Conservation (phyloP, 108 stramenopile species). For the Skeletonema marinoi region DNA sequence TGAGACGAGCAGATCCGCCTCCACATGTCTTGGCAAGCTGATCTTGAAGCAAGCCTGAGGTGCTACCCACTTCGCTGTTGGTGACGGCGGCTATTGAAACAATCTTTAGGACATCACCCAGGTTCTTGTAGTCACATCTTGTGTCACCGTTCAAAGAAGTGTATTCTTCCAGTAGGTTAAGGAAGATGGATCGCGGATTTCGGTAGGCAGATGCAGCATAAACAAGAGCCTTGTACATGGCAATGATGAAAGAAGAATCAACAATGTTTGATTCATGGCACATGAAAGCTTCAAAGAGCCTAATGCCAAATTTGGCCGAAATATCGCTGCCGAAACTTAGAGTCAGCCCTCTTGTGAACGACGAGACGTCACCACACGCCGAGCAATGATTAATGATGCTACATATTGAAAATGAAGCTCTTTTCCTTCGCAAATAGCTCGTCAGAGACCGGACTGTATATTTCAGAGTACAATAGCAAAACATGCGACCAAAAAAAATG, state of each 20-base stretch:
- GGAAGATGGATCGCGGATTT: slow-evolving; percentile 14
- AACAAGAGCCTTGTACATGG: slow-evolving; percentile 14
- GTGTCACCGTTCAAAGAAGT: neutral
- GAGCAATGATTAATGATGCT: neutral
- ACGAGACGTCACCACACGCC: neutral
- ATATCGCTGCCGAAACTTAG: slow-evolving; percentile 17
- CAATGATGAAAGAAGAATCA: slow-evolving; percentile 26
- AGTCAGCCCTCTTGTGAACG: slow-evolving; percentile 11
- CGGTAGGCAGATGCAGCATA: slow-evolving; percentile 15
- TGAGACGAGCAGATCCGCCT: neutral
- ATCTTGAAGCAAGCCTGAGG: slow-evolving; percentile 17
- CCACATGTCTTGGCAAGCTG: neutral
- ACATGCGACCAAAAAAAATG: neutral
- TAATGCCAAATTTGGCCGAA: slow-evolving; percentile 7
- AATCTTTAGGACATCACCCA: slow-evolving; percentile 14
- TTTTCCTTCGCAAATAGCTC: neutral
- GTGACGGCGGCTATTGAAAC: slow-evolving; percentile 25
- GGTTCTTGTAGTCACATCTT: neutral
- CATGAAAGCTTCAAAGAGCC: slow-evolving; percentile 17
- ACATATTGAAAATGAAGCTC: neutral
- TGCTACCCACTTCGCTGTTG: slow-evolving; percentile 8
- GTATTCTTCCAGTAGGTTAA: slow-evolving; percentile 28
- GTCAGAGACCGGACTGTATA: neutral
- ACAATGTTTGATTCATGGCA: neutral
- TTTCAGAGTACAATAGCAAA: neutral